phyloP scores from a whole-genome alignment of 2,329 filamentous ascomycete genomes.

The Xylariaceae sp. region DNA sequence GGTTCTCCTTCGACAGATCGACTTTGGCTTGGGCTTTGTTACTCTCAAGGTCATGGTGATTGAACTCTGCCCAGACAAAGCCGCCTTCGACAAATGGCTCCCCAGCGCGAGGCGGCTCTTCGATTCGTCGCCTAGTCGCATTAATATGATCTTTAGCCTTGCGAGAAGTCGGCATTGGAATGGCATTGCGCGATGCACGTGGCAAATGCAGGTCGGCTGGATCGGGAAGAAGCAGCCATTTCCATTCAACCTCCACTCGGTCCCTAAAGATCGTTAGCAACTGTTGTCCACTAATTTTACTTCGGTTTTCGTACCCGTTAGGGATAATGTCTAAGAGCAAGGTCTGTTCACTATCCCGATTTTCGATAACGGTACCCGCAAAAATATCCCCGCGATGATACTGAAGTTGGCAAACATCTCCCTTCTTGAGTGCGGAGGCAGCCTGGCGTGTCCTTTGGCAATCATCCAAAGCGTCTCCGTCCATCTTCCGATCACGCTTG shows the following conservation, averaged over 20 bases:
- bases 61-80: constrained; percentile 75
- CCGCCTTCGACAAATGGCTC: constrained; percentile 63
- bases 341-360: constrained; percentile 66
- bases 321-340: constrained; percentile 79
- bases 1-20: constrained; percentile 65
- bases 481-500: constrained; percentile 73
- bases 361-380: constrained; percentile 82
- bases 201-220: constrained; percentile 63
- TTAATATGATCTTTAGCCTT: constrained; percentile 63
- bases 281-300: constrained; percentile 3
- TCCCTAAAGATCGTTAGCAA: constrained; percentile 52
- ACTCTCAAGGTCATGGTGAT: constrained; percentile 49
- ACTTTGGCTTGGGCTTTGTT: constrained; percentile 62
- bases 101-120: constrained; percentile 59
- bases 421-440: constrained; percentile 61
- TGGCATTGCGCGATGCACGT: constrained; percentile 68
- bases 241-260: constrained; percentile 74
- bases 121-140: constrained; percentile 53
- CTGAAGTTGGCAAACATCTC: constrained; percentile 83
- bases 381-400: constrained; percentile 81
- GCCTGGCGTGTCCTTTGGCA: constrained; percentile 63
- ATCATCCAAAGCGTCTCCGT: constrained; percentile 63
- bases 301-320: constrained; percentile 54
- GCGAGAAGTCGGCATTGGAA: constrained; percentile 61
- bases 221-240: constrained; percentile 72